Conservation (phyloP, 2,329 filamentous ascomycete species). For the Colletotrichum chrysophilum region DNA sequence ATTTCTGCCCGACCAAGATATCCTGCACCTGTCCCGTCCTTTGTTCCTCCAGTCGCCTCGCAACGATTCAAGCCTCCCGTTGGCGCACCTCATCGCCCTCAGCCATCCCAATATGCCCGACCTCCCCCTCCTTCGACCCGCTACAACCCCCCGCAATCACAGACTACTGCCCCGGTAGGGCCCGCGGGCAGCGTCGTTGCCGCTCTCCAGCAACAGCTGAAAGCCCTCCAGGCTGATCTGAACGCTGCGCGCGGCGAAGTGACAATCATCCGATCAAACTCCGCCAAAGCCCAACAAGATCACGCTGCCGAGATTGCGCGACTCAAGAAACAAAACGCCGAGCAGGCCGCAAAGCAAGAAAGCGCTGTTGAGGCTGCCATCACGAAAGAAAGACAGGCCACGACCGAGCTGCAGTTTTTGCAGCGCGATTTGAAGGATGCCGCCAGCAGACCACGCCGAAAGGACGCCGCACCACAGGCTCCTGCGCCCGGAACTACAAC, state of each 20-base stretch:
- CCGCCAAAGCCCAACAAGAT: constrained; percentile 64
- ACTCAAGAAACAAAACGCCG: constrained; percentile 67
- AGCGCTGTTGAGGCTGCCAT: constrained; percentile 68
- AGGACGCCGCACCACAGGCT: constrained; percentile 36
- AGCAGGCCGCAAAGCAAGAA: constrained; percentile 68
- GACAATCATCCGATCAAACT: constrained; percentile 75
- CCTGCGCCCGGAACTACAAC: constrained; percentile 44
- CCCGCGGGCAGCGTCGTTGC: constrained; percentile 42
- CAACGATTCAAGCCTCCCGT: constrained; percentile 27
- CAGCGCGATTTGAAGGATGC: constrained; percentile 73
- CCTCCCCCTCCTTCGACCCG: constrained; percentile 34
- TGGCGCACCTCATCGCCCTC: constrained; percentile 32
- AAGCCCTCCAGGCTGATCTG: constrained; percentile 60
- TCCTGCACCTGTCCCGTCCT: constrained; percentile 11
- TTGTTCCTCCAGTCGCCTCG: constrained; percentile 7
- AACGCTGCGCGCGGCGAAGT: constrained; percentile 73
- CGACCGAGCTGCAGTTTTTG: constrained; percentile 75
- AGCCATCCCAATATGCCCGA: constrained; percentile 47
- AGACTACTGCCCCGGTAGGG: constrained; percentile 25
- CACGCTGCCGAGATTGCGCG: constrained; percentile 67
- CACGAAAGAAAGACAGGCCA: constrained; percentile 67
- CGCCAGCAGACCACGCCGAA: constrained; percentile 51
- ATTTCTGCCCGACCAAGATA: constrained; percentile 23
- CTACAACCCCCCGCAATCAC: constrained; percentile 37
- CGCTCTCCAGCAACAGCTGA: constrained; percentile 57